Base-by-base conservation (phyloP, 1,284 basidiomycete species). In the Leccinum subrobustum region DNA sequence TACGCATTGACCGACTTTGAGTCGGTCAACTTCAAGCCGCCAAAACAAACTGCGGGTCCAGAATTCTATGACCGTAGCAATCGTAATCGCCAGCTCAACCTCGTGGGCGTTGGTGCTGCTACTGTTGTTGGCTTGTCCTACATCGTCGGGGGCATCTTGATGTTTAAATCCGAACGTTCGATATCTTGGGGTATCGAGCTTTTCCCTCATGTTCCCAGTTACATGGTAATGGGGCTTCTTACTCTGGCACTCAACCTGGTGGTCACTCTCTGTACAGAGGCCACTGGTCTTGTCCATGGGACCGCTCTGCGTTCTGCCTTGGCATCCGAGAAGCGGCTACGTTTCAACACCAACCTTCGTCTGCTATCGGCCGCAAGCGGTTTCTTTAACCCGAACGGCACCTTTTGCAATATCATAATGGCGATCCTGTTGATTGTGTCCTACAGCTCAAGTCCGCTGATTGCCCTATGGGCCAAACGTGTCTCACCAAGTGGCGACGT, bases 31-130 rank as follows among this genome's bases (percentile, higher is more conserved):
- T 68, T 70, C 57, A 64, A 65, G 56, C 61, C 47, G 37, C 60
- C 53, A 29, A 71, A 56, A 52, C 69, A 68, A 25, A 68, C 67
- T 3, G 60, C 70, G 5, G 63, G 69, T 5, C 66, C 69, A 56
- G 69, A 73, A 14, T 73, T 71, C 25, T 72, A 74, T 47, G 69
- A 75, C 48, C 65, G 70, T 31, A 72, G 73, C 59, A 60, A 67
- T 33, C 69, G 71, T n/a, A n/a, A n/a, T n/a, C n/a, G n/a, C n/a
- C n/a, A n/a, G n/a, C n/a, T n/a, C 57, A 60, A 23, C 61, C 65
- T 72, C 53, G 56, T 66, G 20, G 73, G 73, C 11, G 61, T 72
- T 6, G 64, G 62, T 6, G 8, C 68, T 11, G 62, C 73, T 14
- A 12, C 16, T n/a, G n/a, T 73, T 0, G 65, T 72, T 14, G 55